Evolutionary conservation across 192 early-diverging fungal genomes (phyloP).

Genomic region (Phlyctochytrium bullatum): DNA sequence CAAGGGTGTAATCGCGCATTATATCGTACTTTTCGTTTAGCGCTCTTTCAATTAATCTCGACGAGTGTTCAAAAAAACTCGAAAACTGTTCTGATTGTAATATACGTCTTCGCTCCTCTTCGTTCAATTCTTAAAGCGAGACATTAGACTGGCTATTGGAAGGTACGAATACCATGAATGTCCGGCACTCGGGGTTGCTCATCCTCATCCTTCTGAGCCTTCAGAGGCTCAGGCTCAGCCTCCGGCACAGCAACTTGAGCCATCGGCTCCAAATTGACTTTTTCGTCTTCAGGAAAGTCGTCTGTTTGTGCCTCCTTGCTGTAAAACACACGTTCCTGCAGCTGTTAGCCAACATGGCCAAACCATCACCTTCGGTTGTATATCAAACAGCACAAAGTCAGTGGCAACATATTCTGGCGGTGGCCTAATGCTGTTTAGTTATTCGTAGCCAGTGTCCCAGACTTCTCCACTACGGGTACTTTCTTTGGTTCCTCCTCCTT

Average conservation of each 20-base stretch:
- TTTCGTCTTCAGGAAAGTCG: conserved; percentile 14
- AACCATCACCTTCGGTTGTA: conserved; percentile 69
- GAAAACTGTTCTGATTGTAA: conserved; percentile 71
- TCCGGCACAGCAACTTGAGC: conserved; percentile 23
- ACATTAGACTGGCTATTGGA: not conserved
- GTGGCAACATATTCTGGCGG: conserved; percentile 60
- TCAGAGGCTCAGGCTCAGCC: conserved; percentile 34
- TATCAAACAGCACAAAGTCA: conserved; percentile 80
- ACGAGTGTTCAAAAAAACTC: conserved; percentile 83
- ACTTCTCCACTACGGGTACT: no score
- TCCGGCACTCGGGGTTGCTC: conserved; percentile 33
- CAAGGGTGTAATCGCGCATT: conserved; percentile 82
- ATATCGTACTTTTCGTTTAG: conserved; percentile 86
- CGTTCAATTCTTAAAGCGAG: conserved; percentile 64
- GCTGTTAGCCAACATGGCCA: not conserved
- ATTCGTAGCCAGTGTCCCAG: no score
- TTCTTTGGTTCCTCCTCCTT: no score
- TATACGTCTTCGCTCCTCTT: conserved; percentile 80
- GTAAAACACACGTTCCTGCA: conserved; percentile 79
- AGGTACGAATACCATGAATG: not conserved
- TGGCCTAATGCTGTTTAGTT: no score
- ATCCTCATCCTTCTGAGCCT: conserved; percentile 42
- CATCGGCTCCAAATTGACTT: conserved; percentile 36
- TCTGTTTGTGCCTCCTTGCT: conserved; percentile 74
- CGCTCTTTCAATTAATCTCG: conserved; percentile 86